Percentiles rank a stretch among this genome's conserved stretches.
phyloP scores from a whole-genome alignment of 495 filamentous ascomycete genomes.

The Daldinia childiae region DNA sequence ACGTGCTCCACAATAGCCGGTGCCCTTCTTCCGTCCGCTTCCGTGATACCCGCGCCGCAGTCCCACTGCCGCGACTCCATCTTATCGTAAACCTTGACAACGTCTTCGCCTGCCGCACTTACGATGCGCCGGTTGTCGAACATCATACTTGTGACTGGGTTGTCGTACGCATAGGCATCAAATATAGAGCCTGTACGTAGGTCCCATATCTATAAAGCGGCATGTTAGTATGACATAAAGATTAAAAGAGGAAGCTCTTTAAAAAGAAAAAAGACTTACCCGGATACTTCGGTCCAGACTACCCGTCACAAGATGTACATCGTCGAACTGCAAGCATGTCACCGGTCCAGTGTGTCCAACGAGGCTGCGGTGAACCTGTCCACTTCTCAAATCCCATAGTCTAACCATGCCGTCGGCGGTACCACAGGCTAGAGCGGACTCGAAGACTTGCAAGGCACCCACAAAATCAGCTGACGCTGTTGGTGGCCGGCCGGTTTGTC shows the following conservation, averaged over 20 bases:
- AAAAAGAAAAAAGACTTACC: constrained; percentile 65
- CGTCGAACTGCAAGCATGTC: constrained; percentile 95
- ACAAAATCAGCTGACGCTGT: constrained; percentile 85
- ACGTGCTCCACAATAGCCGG: constrained; percentile 85
- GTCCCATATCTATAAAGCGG: constrained; percentile 86
- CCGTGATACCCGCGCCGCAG: constrained; percentile 82
- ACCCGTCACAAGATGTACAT: constrained; percentile 92
- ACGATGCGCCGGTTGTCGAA: constrained; percentile 94
- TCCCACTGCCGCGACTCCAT: constrained; percentile 96
- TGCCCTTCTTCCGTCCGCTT: constrained; percentile 67
- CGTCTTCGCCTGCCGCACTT: constrained; percentile 86
- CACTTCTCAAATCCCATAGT: constrained; percentile 95
- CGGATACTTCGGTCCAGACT: constrained; percentile 93
- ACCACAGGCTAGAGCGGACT: constrained; percentile 95
- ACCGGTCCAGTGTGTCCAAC: constrained; percentile 97
- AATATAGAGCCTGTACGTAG: constrained; percentile 94
- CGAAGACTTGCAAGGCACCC: constrained; percentile 94
- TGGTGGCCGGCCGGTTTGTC: constrained; percentile 63
- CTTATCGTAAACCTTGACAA: constrained; percentile 98
- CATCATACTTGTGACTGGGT: constrained; percentile 96
- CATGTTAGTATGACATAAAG: constrained; percentile 15
- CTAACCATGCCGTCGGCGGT: constrained; percentile 98
- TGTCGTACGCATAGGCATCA: constrained; percentile 95
- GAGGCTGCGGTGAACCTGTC: constrained; percentile 93
- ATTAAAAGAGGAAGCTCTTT: neutral